A percentile compares a stretch with the other conserved stretches of the same genome.
Evolutionary conservation across 805 yeast genomes (phyloP).

Genomic region (Scheffersomyces spartinae): DNA sequence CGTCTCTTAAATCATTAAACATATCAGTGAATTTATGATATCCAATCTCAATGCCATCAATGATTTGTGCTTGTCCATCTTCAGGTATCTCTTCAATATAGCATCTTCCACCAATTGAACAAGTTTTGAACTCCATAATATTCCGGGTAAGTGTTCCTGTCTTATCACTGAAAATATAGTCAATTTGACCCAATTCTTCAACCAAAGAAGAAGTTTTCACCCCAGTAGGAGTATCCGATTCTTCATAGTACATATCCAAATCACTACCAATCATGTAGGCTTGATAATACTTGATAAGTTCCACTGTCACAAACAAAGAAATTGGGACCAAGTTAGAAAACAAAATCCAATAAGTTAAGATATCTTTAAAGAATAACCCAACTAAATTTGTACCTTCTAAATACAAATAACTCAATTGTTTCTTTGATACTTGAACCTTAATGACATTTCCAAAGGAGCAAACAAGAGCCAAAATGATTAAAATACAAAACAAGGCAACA

Average conservation of each 20-base stretch:
- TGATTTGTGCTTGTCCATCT: slow-evolving; percentile 58
- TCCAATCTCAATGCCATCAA: slow-evolving; percentile 77
- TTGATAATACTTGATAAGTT: slow-evolving; percentile 88
- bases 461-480: slow-evolving; percentile 63
- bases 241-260: slow-evolving; percentile 81
- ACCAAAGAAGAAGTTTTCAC: slow-evolving; percentile 93
- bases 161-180: slow-evolving; percentile 91
- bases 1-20: slow-evolving; percentile 31
- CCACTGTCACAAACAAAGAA: slow-evolving; percentile 91
- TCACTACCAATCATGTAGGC: slow-evolving; percentile 92
- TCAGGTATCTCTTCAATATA: slow-evolving; percentile 87
- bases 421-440: slow-evolving; percentile 42
- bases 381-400: slow-evolving; percentile 58
- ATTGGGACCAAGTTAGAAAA: slow-evolving; percentile 97
- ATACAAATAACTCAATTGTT: slow-evolving; percentile 50
- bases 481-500: slow-evolving; percentile 71
- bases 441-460: slow-evolving; percentile 86
- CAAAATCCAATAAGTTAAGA: slow-evolving; percentile 90
- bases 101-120: slow-evolving; percentile 86
- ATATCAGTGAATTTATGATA: slow-evolving; percentile 61
- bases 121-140: slow-evolving; percentile 91
- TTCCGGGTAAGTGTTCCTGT: slow-evolving; percentile 95
- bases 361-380: slow-evolving; percentile 69
- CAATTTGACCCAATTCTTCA: slow-evolving; percentile 95
- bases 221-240: slow-evolving; percentile 86